Conservation (phyloP, 1,284 basidiomycete species). For the Boletus semigastroideus region DNA sequence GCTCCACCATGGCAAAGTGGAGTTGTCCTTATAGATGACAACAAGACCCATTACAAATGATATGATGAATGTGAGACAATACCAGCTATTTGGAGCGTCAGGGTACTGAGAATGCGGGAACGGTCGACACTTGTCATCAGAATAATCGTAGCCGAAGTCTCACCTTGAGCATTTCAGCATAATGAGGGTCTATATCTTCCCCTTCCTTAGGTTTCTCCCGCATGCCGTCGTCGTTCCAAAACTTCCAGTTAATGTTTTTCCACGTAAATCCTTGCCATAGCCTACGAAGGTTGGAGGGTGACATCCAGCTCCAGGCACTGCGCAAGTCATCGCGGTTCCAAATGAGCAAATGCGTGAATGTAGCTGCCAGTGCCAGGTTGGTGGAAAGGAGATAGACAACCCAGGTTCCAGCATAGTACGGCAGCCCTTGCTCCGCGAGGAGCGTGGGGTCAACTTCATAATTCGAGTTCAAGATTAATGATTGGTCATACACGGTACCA, state of each 20-base stretch:
- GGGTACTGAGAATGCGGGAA: too few relatives aligned
- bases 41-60: too few relatives aligned
- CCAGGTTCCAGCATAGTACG: slow-evolving; percentile 38
- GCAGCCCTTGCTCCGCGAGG: slow-evolving; percentile 44
- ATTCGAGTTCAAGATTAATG: slow-evolving; percentile 47
- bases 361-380: slow-evolving; percentile 43
- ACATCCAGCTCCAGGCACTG: slow-evolving; percentile 45
- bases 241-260: slow-evolving; percentile 39
- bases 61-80: too few relatives aligned
- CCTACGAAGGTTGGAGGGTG: slow-evolving; percentile 23
- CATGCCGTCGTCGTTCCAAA: slow-evolving; percentile 46
- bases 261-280: slow-evolving; percentile 25
- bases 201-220: slow-evolving; percentile 27
- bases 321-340: slow-evolving; percentile 50
- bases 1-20: too few relatives aligned
- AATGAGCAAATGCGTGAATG: slow-evolving; percentile 50
- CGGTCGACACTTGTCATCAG: too few relatives aligned
- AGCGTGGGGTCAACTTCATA: slow-evolving; percentile 46
- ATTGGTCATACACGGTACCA: slow-evolving; percentile 47
- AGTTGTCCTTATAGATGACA: too few relatives aligned
- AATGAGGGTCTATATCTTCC: slow-evolving; percentile 48
- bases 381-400: slow-evolving; percentile 36
- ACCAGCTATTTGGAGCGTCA: too few relatives aligned
- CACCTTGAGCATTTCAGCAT: slow-evolving; percentile 49
- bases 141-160: too few relatives aligned